Conservation (phyloP, 106 monocot genomes). For the Phalaenopsis aphrodite region DNA sequence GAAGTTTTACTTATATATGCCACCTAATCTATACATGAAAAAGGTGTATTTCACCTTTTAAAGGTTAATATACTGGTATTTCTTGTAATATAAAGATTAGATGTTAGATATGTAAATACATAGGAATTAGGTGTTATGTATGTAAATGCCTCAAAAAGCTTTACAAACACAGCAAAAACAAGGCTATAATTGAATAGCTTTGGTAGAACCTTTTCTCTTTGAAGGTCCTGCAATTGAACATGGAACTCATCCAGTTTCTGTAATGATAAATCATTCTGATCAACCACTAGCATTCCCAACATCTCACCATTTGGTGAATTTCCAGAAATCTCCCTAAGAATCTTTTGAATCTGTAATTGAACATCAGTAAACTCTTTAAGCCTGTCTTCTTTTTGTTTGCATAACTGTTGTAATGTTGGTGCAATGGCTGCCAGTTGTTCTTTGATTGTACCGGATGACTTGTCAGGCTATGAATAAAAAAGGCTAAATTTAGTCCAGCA, state of each 20-base stretch:
- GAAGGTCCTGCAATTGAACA: slow-evolving; percentile 78
- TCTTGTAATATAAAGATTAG: too few relatives aligned
- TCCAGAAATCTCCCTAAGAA: slow-evolving; percentile 62
- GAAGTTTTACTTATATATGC: too few relatives aligned
- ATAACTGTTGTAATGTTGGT: slow-evolving; percentile 57
- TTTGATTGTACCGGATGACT: slow-evolving; percentile 80
- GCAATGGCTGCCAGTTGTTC: slow-evolving; percentile 82
- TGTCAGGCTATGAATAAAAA: slow-evolving; percentile 53
- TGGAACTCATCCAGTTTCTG: slow-evolving; percentile 71
- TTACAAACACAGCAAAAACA: not conserved
- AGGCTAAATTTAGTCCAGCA: not conserved
- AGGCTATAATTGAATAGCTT: not conserved
- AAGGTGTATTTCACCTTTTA: too few relatives aligned
- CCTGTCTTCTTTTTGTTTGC: slow-evolving; percentile 71
- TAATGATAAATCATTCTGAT: slow-evolving; percentile 75
- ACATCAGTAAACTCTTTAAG: slow-evolving; percentile 70
- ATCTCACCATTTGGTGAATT: slow-evolving; percentile 30
- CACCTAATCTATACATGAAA: too few relatives aligned
- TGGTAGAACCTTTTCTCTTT: slow-evolving; percentile 73
- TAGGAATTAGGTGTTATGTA: too few relatives aligned
- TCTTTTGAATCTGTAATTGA: slow-evolving; percentile 64
- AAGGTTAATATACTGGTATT: too few relatives aligned
- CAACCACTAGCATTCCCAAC: slow-evolving; percentile 30
- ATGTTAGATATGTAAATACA: too few relatives aligned
- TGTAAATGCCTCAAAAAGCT: not conserved